phyloP scores from a whole-genome alignment of 1,284 basidiomycete genomes.

The Cryptococcus neoformans region DNA sequence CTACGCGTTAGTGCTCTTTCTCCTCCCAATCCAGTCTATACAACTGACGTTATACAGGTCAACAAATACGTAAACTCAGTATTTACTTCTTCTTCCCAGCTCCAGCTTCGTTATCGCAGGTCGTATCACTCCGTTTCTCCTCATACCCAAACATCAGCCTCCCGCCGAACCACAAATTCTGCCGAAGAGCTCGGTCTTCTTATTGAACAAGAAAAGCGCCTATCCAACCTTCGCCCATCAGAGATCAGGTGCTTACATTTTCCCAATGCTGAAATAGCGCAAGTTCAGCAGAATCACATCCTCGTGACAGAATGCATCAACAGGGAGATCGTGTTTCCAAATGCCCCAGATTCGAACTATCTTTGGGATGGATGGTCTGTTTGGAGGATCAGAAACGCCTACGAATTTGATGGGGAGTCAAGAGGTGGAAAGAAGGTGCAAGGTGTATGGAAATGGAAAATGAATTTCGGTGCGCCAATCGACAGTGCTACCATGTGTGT shows the following conservation, averaged over 20 bases:
- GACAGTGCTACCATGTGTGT: not conserved
- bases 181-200: not conserved
- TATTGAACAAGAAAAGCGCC: not conserved
- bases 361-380: conserved; percentile 1
- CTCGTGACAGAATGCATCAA: not conserved
- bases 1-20: not conserved
- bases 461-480: not conserved
- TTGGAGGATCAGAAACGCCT: not conserved
- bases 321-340: not conserved
- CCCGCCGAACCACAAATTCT: not conserved
- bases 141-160: not conserved
- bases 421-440: conserved; percentile 1
- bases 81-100: conserved; percentile 1
- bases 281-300: not conserved
- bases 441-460: conserved; percentile 6
- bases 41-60: not conserved
- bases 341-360: not conserved
- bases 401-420: not conserved
- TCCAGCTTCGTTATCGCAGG: conserved; percentile 1
- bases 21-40: no score
- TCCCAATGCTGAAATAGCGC: not conserved
- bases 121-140: conserved; percentile 1
- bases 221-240: not conserved
- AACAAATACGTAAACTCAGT: conserved; percentile 2
- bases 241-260: conserved; percentile 5